Base-by-base conservation (phyloP, 1,284 basidiomycete genomes). In the Pisolithus thermaeus region DNA sequence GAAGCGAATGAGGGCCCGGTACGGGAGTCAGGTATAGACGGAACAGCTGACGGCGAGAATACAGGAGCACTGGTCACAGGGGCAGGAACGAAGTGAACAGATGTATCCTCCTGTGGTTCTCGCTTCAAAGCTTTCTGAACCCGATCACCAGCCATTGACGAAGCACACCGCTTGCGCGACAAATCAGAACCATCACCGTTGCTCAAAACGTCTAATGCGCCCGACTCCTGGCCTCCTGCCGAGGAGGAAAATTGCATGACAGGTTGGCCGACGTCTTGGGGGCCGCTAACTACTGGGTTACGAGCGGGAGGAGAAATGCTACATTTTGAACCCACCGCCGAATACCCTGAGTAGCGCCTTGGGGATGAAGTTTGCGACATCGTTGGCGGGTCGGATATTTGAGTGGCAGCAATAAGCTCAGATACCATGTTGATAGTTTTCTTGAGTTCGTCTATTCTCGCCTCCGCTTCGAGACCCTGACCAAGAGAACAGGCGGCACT, bases 141-240 rank as follows among this genome's bases (percentile, higher is more conserved):
- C 20, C 84, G 77, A 51, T 81, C 78, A 52, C 77, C 81, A 20
- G 74, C 79, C 52, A 80, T 70, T 46, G 78, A 79, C n/a, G 83
- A 81, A 14, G 79, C 83, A 55, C 81, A 84, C 22, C 84, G 80
- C 64, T 87, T 87, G 44, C 85, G 80, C 47, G 75, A 72, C 37
- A 64, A 52, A 56, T 66, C 64, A 49, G 67, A 63, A 37, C 58
- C 52, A 46, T 66, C 64, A 48, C 52, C 47, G 25, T 52, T 47
- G 46, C 42, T 50, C 49, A 65, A 61, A 18, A 52, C n/a, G 32
- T 66, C 68, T 30, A 64, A 9, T 12, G 42, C 22, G 18, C 22
- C 48, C 46, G 56, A 12, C 41, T 70, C 66, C 20, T 44, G 3
- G 41, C 32, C 49, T 2, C 27, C 42, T 27, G 32, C 32, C 14